Conservation (phyloP, 2,329 filamentous ascomycete species). For the Ramularia endophylla region DNA sequence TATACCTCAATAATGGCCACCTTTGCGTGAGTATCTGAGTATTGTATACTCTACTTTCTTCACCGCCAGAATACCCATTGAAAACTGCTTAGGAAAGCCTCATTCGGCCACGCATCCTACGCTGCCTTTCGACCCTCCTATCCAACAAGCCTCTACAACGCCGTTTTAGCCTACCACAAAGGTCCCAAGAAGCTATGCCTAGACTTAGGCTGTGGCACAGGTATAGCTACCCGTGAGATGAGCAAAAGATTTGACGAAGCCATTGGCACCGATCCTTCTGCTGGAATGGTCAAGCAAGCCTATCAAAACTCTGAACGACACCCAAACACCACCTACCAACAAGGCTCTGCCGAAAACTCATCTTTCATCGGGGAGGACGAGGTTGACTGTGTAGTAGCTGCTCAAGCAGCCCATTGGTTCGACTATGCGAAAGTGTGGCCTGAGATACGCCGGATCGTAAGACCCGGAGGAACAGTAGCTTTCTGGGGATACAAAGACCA, state of each 20-base stretch:
- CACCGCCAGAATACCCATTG: too few species aligned
- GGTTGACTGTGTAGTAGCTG: too few species aligned
- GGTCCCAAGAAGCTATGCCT: conserved; percentile 37
- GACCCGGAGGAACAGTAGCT: too few species aligned
- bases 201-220: conserved; percentile 61
- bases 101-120: too few species aligned
- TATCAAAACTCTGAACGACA: conserved; percentile 17
- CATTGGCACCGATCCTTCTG: conserved; percentile 53
- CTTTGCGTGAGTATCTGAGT: too few species aligned
- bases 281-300: conserved; percentile 46
- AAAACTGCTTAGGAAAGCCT: too few species aligned
- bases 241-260: conserved; percentile 47
- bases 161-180: conserved; percentile 50
- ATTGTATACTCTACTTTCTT: too few species aligned
- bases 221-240: conserved; percentile 51
- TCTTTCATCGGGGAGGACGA: conserved; percentile 43
- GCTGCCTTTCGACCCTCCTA: conserved; percentile 58
- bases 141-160: conserved; percentile 49
- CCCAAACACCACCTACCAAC: conserved; percentile 45
- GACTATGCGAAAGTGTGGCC: too few species aligned
- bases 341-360: conserved; percentile 49
- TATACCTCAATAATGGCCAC: too few species aligned
- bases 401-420: too few species aligned
- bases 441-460: too few species aligned
- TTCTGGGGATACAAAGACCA: too few species aligned